A percentile compares a stretch with the other conserved stretches of the same genome.
Conservation (phyloP, 139 green algal genomes). For the Monoraphidium neglectum region DNA sequence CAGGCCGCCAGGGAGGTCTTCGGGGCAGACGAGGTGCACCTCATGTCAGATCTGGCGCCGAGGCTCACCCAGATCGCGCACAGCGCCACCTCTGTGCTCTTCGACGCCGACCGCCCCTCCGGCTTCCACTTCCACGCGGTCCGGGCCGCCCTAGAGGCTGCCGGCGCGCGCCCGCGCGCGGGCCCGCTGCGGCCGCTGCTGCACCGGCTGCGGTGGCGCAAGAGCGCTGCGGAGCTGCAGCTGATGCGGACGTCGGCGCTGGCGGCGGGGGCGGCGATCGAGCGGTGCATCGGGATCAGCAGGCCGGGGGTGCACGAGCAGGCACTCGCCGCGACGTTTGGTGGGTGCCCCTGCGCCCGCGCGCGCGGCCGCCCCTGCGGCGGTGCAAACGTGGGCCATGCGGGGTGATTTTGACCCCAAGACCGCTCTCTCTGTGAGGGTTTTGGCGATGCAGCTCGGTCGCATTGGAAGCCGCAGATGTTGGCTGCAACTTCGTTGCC, state of each 20-base stretch:
- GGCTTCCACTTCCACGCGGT: slow-evolving; percentile 15
- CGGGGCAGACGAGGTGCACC: slow-evolving; percentile 65
- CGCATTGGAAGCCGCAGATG: too few species aligned
- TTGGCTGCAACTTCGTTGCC: too few species aligned
- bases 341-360: slow-evolving; percentile 6
- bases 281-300: slow-evolving; percentile 56
- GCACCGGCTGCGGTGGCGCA: slow-evolving; percentile 68
- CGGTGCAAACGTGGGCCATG: too few species aligned
- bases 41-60: slow-evolving; percentile 36
- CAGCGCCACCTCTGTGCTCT: slow-evolving; percentile 6
- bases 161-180: slow-evolving; percentile 29
- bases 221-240: slow-evolving; percentile 65
- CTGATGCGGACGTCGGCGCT: slow-evolving; percentile 64
- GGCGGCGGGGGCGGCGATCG: slow-evolving; percentile 51
- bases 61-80: slow-evolving; percentile 4
- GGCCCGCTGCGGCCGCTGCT: slow-evolving; percentile 50
- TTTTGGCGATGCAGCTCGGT: too few species aligned
- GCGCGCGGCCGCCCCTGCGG: too few species aligned
- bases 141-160: slow-evolving; percentile 13
- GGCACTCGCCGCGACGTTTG: slow-evolving; percentile 69
- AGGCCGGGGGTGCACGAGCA: slow-evolving; percentile 56
- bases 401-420: too few species aligned
- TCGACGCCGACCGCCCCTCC: slow-evolving; percentile 29
- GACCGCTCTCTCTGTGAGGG: too few species aligned
- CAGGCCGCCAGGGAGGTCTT: slow-evolving; percentile 51